A percentile compares a stretch with the other conserved stretches of the same genome.
Evolutionary conservation across 805 yeast species (phyloP).

Genomic region (Candida nitratophila): DNA sequence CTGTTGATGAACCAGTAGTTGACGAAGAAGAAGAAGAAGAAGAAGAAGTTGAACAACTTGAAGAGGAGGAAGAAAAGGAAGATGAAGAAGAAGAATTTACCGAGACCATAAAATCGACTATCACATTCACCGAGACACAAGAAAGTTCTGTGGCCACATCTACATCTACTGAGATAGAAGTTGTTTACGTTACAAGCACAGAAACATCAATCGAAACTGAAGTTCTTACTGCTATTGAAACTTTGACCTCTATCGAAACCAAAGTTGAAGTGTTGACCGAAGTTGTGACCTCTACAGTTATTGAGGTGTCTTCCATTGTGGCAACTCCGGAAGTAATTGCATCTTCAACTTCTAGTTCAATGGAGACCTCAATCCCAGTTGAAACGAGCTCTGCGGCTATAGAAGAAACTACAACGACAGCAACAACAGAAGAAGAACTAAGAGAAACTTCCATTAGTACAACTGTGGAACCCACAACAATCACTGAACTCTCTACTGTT

Average conservation of each 20-base stretch:
- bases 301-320: conserved; percentile 1
- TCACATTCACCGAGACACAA: conserved; percentile 5
- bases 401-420: background rate
- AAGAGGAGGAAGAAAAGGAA: background rate
- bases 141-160: background rate
- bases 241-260: conserved; percentile 3
- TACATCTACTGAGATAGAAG: background rate
- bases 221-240: conserved; percentile 4
- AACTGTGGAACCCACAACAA: background rate
- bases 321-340: background rate
- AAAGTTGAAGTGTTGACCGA: conserved; percentile 1
- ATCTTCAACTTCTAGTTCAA: too few species aligned
- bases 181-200: conserved; percentile 1
- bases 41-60: background rate
- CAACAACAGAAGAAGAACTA: background rate
- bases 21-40: background rate
- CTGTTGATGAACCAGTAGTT: background rate
- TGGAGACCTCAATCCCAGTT: too few species aligned
- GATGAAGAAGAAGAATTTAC: conserved; percentile 2
- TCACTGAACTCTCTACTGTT: background rate
- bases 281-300: background rate
- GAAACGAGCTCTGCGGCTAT: background rate
- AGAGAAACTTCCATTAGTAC: background rate
- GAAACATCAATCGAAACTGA: conserved; percentile 3
- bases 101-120: conserved; percentile 3